Percentiles rank a stretch among this genome's conserved stretches.
These are phyloP conservation scores for Phialophora macrospora DNA, from an alignment of 2,329 filamentous ascomycete species.

Conservation along the genomic window DNA sequence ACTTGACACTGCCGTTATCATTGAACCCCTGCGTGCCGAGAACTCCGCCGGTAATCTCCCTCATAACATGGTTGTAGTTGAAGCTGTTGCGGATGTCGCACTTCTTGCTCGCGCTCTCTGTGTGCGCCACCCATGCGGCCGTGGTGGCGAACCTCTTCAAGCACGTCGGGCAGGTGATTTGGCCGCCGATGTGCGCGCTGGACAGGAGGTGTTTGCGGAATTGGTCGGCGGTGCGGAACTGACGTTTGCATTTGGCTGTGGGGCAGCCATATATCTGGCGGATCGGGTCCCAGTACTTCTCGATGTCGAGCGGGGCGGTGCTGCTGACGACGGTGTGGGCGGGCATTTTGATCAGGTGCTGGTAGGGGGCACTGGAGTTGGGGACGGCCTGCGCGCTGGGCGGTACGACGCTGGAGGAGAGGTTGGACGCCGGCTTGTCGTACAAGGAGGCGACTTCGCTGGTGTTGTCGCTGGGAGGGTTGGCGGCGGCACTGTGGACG, in stretches of 20 bases:
- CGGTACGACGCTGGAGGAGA: conserved; percentile 11
- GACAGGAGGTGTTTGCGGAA: conserved; percentile 46
- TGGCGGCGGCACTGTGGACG: conserved; percentile 6
- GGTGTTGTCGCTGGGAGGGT: conserved; percentile 19
- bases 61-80: conserved; percentile 45
- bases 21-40: conserved; percentile 44
- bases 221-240: conserved; percentile 38
- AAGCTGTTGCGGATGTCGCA: conserved; percentile 44
- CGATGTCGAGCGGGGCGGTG: conserved; percentile 37
- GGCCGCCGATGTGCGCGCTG: conserved; percentile 38
- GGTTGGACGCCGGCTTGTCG: conserved; percentile 21
- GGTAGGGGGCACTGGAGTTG: background rate
- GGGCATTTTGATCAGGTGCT: conserved; percentile 25
- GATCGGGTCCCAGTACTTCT: conserved; percentile 43
- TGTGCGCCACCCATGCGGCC: conserved; percentile 49
- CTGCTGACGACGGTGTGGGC: conserved; percentile 27
- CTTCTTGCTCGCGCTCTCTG: conserved; percentile 45
- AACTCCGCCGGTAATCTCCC: conserved; percentile 48
- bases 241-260: conserved; percentile 40
- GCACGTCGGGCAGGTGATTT: conserved; percentile 48
- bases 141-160: conserved; percentile 47
- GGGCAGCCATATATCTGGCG: conserved; percentile 45
- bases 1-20: conserved; percentile 45
- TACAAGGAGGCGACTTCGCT: conserved; percentile 30
- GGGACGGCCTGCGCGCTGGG: conserved; percentile 9